Percentiles rank a stretch among this genome's conserved stretches.
These are phyloP conservation scores for Euptelea pleiosperma DNA, from an alignment of 164 flowering plant species.

Conservation along the genomic window DNA sequence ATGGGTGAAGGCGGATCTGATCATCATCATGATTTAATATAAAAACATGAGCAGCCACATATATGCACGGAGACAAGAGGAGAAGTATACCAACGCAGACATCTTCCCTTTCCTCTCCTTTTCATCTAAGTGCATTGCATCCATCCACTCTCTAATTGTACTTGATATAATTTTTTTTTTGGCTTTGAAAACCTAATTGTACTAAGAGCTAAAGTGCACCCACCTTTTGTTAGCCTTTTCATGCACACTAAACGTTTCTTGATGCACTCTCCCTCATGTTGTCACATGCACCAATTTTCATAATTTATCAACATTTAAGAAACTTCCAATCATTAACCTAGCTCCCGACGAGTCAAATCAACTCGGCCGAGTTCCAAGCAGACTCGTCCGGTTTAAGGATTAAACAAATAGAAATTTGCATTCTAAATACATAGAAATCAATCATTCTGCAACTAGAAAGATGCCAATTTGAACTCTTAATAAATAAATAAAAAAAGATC, in stretches of 20 bases:
- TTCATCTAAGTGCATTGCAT: constrained; percentile 17
- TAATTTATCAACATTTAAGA: constrained; percentile 2
- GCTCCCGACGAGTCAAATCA: too few species aligned
- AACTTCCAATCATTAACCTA: constrained; percentile 15
- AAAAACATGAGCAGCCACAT: constrained; percentile 7
- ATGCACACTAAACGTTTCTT: constrained; percentile 8
- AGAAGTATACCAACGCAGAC: constrained; percentile 3
- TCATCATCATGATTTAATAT: not conserved
- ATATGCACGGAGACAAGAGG: constrained; percentile 12
- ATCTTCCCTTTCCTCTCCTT: not conserved
- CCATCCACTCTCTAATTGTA: constrained; percentile 2
- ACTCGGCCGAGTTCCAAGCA: too few species aligned
- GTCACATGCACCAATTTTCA: constrained; percentile 26
- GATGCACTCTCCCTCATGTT: constrained; percentile 7
- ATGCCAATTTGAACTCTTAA: constrained; percentile 6
- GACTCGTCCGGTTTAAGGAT: too few species aligned
- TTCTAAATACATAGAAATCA: too few species aligned
- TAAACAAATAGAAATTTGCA: too few species aligned
- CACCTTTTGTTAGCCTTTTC: not conserved
- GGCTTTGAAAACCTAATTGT: too few species aligned
- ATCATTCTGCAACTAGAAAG: constrained; percentile 9
- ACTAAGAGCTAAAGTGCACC: not conserved
- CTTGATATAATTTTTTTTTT: too few species aligned
- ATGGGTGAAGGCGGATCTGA: too few species aligned
- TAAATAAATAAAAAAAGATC: not conserved